Base-by-base conservation (phyloP, 768 basidiomycete genomes). In the Tephrocybe rancida region DNA sequence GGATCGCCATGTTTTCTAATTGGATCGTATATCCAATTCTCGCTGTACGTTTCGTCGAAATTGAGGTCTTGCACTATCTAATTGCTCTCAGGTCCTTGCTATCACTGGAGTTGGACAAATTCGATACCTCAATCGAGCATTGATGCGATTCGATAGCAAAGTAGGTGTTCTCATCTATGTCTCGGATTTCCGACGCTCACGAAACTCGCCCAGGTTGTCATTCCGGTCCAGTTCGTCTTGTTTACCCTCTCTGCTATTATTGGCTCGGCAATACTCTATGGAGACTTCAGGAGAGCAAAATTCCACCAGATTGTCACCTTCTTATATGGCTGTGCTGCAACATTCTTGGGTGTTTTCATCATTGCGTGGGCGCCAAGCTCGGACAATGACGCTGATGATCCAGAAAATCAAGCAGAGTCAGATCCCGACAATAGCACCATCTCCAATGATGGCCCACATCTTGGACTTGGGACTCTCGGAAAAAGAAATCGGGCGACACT, bases 91-190 rank as follows among this genome's bases (percentile, higher is more conserved):
- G 88, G 79, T 88, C n/a, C 80, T 93, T 25, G 48, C 83, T 21
- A 64, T 78, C 14, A 92, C 91, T 18, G 92, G 90, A 2, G 66
- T 93, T 44, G 86, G 90, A n/a, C 92, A 94, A 72, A 87, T 94
- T 55, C 78, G 81, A 59, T 93, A 92, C 64, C 78, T 92, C 47
- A 92, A 92, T 61, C 77, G 92, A 52, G 95, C 95, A 6, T 69
- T 98, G 42, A 95, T 92, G 86, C 83, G 86, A 19, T 98, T 98
- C 67, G 93, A 97, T 65, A 87, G 90, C 69, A 96, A 97, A 74
- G 90, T 90, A 60, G 48, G 70, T 62, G 35, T 18, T 29, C 25
- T 18, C 24, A 38, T 22, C 54, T 29, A 43, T 30, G 46, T 11
- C 16, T 25, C n/a, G n/a, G n/a, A 19, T 38, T 16, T 34, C 25